These are phyloP conservation scores for Selaginella moellendorffii DNA, from an alignment of 75 land plant genomes.

Conservation along the genomic window DNA sequence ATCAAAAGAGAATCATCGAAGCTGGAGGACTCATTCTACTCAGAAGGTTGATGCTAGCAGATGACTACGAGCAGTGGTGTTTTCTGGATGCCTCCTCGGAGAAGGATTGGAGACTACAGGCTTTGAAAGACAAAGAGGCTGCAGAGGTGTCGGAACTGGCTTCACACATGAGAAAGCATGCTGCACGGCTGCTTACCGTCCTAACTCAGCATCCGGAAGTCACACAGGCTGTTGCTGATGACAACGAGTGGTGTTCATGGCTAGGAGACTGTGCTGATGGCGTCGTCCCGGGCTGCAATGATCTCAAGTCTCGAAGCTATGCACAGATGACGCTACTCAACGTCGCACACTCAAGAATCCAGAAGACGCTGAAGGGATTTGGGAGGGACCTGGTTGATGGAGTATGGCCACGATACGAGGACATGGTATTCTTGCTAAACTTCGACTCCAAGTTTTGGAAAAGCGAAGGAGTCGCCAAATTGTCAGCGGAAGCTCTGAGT, in stretches of 20 bases:
- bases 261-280: conserved; percentile 85
- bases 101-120: not conserved
- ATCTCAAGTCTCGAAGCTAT: conserved; percentile 75
- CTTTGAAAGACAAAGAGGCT: not conserved
- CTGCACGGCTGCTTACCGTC: conserved; percentile 60
- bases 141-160: conserved; percentile 39
- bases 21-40: conserved; percentile 67
- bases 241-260: conserved; percentile 67
- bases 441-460: conserved; percentile 62
- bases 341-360: conserved; percentile 10
- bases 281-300: conserved; percentile 43
- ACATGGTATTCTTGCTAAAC: conserved; percentile 68
- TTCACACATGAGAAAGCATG: conserved; percentile 84
- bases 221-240: conserved; percentile 36
- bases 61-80: conserved; percentile 69
- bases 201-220: conserved; percentile 60
- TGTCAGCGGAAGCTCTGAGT: no score
- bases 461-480: no score
- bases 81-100: not conserved
- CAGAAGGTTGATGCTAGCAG: conserved; percentile 51
- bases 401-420: conserved; percentile 51
- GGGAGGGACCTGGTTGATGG: not conserved
- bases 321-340: conserved; percentile 61
- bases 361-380: not conserved
- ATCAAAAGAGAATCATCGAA: conserved; percentile 43